Conservation (phyloP, 2,329 filamentous ascomycete genomes). For the Sporothrix globosa region DNA sequence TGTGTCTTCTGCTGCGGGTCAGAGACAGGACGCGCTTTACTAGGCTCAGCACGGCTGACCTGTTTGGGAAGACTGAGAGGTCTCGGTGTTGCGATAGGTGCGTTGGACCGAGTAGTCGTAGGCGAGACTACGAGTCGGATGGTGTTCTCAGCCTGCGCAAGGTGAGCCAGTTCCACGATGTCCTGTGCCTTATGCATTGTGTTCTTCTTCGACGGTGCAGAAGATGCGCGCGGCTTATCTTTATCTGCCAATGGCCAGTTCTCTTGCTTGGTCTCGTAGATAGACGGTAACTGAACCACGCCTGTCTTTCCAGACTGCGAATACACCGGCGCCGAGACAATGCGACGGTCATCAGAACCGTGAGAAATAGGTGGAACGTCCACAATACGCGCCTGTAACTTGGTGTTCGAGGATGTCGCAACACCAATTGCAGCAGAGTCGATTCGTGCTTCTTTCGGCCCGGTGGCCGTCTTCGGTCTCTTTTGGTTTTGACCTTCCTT, state of each 20-base stretch:
- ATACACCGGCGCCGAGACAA: constrained; percentile 57
- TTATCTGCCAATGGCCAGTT: constrained; percentile 36
- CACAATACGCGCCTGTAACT: constrained; percentile 18
- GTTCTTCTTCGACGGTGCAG: constrained; percentile 48
- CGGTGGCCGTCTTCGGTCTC: background rate
- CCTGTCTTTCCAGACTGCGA: constrained; percentile 46
- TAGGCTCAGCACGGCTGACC: constrained; percentile 13
- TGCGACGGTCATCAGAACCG: constrained; percentile 47
- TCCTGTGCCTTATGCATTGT: constrained; percentile 33
- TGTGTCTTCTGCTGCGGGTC: constrained; percentile 3
- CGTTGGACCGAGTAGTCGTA: constrained; percentile 23
- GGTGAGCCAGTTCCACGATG: constrained; percentile 28
- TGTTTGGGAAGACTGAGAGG: constrained; percentile 30
- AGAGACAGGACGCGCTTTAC: background rate
- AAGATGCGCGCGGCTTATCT: constrained; percentile 51
- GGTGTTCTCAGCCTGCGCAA: constrained; percentile 33
- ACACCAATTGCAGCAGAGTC: constrained; percentile 12
- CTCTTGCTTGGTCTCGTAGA: constrained; percentile 49
- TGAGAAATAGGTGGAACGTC: constrained; percentile 5
- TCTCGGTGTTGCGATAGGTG: constrained; percentile 1
- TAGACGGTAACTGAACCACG: constrained; percentile 51
- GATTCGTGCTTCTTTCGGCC: background rate
- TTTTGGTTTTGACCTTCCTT: constrained; percentile 31
- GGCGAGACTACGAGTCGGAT: constrained; percentile 37
- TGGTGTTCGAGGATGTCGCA: constrained; percentile 25